phyloP scores from a whole-genome alignment of 106 monocot species.

The Acorus gramineus region DNA sequence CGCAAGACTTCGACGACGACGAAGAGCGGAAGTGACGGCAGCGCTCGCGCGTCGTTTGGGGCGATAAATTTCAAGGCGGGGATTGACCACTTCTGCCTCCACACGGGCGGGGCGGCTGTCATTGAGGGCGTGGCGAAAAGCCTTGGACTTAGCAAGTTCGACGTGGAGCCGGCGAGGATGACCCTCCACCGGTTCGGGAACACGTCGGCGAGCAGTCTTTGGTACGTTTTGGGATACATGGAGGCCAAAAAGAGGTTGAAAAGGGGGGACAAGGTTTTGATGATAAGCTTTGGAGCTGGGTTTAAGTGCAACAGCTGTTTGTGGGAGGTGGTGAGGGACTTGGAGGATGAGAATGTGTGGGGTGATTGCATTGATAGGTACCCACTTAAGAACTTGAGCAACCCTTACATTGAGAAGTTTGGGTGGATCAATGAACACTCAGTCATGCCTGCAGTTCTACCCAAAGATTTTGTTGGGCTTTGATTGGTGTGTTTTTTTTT shows the following conservation, averaged over 20 bases:
- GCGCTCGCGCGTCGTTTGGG: neutral
- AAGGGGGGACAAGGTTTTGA: conserved; percentile 4
- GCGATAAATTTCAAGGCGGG: conserved; percentile 31
- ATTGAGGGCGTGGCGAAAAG: conserved; percentile 7
- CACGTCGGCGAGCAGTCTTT: conserved; percentile 10
- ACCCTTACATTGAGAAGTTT: conserved; percentile 69
- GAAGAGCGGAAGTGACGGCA: conserved; percentile 2
- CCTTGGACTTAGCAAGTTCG: neutral
- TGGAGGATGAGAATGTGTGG: conserved; percentile 50
- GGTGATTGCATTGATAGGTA: conserved; percentile 57
- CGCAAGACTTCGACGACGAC: conserved; percentile 2
- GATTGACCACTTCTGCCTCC: conserved; percentile 46
- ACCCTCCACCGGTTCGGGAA: conserved; percentile 13
- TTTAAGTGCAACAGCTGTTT: conserved; percentile 9
- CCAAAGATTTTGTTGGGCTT: too few relatives aligned
- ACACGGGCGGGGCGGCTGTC: conserved; percentile 6
- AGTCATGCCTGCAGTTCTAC: neutral
- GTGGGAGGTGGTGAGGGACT: conserved; percentile 4
- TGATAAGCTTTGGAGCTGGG: conserved; percentile 8
- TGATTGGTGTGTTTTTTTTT: too few relatives aligned
- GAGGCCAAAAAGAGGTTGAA: conserved; percentile 10
- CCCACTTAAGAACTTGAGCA: conserved; percentile 37
- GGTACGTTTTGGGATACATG: conserved; percentile 12
- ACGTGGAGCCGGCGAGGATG: conserved; percentile 16
- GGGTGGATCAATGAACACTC: conserved; percentile 52